Evolutionary conservation across 192 early-diverging fungal species (phyloP).

Genomic region (Coemansia sp.): DNA sequence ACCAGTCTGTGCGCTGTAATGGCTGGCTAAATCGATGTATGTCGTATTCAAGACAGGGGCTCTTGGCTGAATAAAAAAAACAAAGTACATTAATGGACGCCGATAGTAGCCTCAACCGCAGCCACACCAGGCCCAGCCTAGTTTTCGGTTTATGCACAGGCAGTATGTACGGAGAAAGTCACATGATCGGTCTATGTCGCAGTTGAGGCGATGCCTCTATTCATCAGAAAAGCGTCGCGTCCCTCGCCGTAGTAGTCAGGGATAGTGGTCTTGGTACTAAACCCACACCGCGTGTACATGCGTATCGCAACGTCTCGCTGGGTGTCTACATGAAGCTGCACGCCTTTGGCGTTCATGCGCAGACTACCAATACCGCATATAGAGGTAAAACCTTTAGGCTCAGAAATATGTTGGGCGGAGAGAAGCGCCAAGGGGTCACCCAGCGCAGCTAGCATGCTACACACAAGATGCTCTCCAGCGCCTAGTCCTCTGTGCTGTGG

Average conservation of each 20-base stretch:
- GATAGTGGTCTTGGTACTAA: conserved; percentile 7
- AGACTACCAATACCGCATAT: not conserved
- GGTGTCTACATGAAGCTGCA: conserved; percentile 26
- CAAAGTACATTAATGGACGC: not conserved
- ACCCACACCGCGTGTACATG: conserved; percentile 19
- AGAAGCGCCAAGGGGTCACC: not conserved
- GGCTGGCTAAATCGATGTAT: not conserved
- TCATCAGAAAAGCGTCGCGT: conserved; percentile 21
- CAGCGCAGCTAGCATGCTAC: conserved; percentile 13
- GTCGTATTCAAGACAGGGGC: not conserved
- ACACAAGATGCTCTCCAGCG: conserved; percentile 11
- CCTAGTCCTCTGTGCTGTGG: conserved; percentile 7
- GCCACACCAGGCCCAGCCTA: not conserved
- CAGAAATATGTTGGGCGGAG: not conserved
- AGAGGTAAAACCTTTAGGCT: not conserved
- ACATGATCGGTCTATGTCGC: not conserved
- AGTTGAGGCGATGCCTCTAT: not conserved
- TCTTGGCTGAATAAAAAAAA: not conserved
- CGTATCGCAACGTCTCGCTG: conserved; percentile 6
- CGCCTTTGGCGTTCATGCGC: not conserved
- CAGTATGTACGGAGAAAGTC: conserved; percentile 3
- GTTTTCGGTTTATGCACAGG: not conserved
- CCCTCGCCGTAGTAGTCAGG: conserved; percentile 14
- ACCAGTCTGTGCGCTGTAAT: too few relatives aligned
- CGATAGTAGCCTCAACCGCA: not conserved